A percentile compares a stretch with the other conserved stretches of the same genome.
phyloP scores from a whole-genome alignment of 768 basidiomycete genomes.

The Rhizopogon salebrosus region DNA sequence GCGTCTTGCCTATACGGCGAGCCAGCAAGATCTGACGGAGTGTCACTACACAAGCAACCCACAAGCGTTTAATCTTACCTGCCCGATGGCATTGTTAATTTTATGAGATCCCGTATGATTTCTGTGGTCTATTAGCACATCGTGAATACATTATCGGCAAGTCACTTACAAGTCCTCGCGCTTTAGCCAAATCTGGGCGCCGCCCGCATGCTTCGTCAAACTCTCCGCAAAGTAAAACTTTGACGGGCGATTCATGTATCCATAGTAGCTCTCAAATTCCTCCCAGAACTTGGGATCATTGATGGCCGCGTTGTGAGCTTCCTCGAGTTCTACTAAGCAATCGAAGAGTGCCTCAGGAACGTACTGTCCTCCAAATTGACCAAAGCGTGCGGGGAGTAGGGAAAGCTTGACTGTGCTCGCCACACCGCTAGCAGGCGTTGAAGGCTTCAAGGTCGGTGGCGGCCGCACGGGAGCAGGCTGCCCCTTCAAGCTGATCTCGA shows the following conservation, averaged over 20 bases:
- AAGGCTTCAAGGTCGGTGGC: not conserved
- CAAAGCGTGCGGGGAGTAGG: slow-evolving; percentile 79
- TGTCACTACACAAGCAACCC: not conserved
- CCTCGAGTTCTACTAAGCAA: slow-evolving; percentile 84
- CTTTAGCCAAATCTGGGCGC: slow-evolving; percentile 97
- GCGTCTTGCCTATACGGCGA: slow-evolving; percentile 87
- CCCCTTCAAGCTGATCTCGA: slow-evolving; percentile 53
- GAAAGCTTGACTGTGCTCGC: not conserved
- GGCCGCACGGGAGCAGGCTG: slow-evolving; percentile 14
- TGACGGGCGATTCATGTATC: slow-evolving; percentile 94
- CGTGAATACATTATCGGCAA: not conserved
- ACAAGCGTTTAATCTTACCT: slow-evolving; percentile 39
- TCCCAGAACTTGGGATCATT: slow-evolving; percentile 89
- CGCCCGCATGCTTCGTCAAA: slow-evolving; percentile 83
- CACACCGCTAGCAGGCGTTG: not conserved
- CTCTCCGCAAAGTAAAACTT: slow-evolving; percentile 89
- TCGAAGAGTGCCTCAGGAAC: slow-evolving; percentile 97
- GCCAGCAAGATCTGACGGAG: slow-evolving; percentile 79
- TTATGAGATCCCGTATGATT: slow-evolving; percentile 99
- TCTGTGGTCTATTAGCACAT: slow-evolving; percentile 31
- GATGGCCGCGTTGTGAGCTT: slow-evolving; percentile 82
- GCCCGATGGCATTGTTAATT: slow-evolving; percentile 98
- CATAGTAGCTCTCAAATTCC: slow-evolving; percentile 82
- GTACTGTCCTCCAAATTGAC: slow-evolving; percentile 95
- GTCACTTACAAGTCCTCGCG: slow-evolving; percentile 77